Base-by-base conservation (phyloP, 306 rosid genomes). In the Parietaria judaica region DNA sequence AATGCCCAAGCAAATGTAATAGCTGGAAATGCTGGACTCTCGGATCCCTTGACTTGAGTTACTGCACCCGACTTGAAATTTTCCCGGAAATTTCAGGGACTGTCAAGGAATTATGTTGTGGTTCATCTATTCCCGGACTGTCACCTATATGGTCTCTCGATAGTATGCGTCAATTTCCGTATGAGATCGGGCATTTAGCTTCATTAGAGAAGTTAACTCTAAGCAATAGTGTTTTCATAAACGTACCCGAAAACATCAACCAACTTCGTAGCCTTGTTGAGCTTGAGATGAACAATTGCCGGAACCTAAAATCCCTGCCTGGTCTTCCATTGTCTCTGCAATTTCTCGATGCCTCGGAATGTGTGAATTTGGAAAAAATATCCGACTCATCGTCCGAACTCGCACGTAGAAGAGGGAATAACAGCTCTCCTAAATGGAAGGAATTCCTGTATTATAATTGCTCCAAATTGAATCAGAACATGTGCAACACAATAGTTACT, bases 221-320 rank as follows among this genome's bases (percentile, higher is more conserved):
- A 7, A 3, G 51, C 11, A 23, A 31, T 11, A 34, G 6, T 10
- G 11, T 1, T 12, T 7, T 55, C 3, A 3, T 11, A n/a, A 13
- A 9, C 31, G 6, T 55, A 31, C 59, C 59, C 0, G 16, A 9
- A 12, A 55, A n/a, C 43, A 55, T 55, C 11, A 55, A 55, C 13
- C 11, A 55, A 16, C 59, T 55, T 55, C 35, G 59, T 43, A 62
- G 13, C 12, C 31, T 76, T 43, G 8, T 6, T 50, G 8, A 14
- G 39, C 36, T 76, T 0, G 36, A 51, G 5, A 0, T 76, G 7
- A n/a, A 5, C 0, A 0, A 56, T 17, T 70, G 76, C n/a, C n/a
- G 3, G n/a, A 6, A 51, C 1, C 76, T 76, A 36, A n/a, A 6
- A 2, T 56, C 56, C 36, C 52, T 76, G 34, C 73, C 73, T 11